Percentiles rank a stretch among this genome's conserved stretches.
Conservation (phyloP, 306 rosid species). For the Trifolium dubium region DNA sequence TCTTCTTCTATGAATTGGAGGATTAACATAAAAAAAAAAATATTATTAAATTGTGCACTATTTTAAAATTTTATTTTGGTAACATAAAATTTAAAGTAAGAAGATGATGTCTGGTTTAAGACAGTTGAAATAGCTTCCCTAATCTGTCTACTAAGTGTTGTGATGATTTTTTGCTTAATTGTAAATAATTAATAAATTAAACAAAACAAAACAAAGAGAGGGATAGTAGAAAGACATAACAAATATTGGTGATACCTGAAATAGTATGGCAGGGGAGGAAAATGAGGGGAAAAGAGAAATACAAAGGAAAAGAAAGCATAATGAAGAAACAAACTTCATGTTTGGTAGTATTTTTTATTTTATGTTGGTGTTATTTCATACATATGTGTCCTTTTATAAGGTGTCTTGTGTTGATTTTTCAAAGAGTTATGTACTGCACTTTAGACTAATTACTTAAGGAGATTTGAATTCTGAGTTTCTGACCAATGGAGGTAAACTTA, state of each 20-base stretch:
- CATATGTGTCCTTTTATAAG: constrained; percentile 25
- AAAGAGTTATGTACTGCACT: neutral
- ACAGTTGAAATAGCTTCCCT: too few species aligned
- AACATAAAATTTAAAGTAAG: too few species aligned
- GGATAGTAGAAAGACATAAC: neutral
- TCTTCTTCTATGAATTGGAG: too few species aligned
- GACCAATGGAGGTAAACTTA: neutral
- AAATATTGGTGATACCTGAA: constrained; percentile 53
- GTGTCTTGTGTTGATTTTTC: neutral
- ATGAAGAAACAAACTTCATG: constrained; percentile 42
- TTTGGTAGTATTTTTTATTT: neutral
- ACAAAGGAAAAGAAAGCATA: constrained; percentile 54
- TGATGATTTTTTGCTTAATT: neutral
- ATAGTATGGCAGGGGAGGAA: constrained; percentile 55
- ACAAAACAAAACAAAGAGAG: neutral
- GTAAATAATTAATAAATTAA: neutral
- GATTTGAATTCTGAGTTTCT: neutral
- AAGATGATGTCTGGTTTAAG: too few species aligned
- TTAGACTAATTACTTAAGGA: neutral
- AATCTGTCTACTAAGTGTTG: too few species aligned
- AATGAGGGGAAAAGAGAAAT: constrained; percentile 52
- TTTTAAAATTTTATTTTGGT: neutral
- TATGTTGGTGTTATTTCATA: neutral
- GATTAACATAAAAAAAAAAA: too few species aligned
- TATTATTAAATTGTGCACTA: neutral